phyloP scores from a whole-genome alignment of 208 protist genomes.

The Leishmania guyanensis region DNA sequence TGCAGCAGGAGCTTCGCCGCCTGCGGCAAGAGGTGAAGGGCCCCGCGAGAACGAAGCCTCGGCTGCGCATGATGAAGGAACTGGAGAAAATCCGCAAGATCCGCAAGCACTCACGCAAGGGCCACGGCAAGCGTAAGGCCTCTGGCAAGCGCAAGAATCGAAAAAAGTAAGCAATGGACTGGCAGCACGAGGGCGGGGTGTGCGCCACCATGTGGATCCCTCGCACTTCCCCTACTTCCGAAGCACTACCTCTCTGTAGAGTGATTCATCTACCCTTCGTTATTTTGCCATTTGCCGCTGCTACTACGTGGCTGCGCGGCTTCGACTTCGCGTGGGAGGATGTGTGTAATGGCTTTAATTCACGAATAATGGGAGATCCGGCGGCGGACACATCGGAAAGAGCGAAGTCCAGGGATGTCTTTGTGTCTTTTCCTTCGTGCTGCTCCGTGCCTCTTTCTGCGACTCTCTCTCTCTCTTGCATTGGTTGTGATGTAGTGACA shows the following conservation, averaged over 20 bases:
- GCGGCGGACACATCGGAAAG: not conserved
- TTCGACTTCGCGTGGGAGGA: not conserved
- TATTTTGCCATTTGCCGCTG: not conserved
- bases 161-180: slow-evolving; percentile 37
- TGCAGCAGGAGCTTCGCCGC: slow-evolving; percentile 75
- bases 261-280: not conserved
- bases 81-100: slow-evolving; percentile 90
- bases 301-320: not conserved
- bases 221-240: not conserved
- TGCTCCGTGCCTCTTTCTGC: not conserved
- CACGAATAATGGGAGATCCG: not conserved
- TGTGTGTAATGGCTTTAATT: not conserved
- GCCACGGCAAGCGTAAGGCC: slow-evolving; percentile 86
- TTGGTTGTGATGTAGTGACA: not conserved
- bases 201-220: not conserved
- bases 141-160: slow-evolving; percentile 87
- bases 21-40: slow-evolving; percentile 80
- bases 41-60: slow-evolving; percentile 67
- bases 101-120: slow-evolving; percentile 84
- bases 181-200: not conserved
- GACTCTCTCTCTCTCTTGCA: not conserved
- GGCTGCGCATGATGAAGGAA: slow-evolving; percentile 81
- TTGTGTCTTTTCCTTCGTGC: too few species aligned
- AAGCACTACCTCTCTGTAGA: not conserved
- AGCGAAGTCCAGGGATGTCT: not conserved